A percentile compares a stretch with the other conserved stretches of the same genome.
Evolutionary conservation across 78 protist genomes (phyloP).

Genomic region (Dictyostelium purpureum): DNA sequence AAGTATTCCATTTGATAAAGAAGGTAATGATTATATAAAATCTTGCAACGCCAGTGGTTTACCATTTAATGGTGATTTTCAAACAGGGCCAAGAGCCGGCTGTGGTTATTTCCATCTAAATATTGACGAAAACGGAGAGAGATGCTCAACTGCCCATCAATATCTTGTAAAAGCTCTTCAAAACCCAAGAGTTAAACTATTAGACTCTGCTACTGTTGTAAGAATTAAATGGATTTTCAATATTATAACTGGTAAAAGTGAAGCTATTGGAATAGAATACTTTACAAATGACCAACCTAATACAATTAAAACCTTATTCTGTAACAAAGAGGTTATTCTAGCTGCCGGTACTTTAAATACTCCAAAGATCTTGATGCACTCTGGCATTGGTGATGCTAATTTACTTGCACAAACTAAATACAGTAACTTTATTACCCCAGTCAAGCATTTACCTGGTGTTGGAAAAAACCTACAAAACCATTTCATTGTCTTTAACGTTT

Average conservation of each 20-base stretch:
- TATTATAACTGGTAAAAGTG: neutral
- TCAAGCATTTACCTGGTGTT: constrained; percentile 55
- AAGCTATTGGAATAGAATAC: neutral
- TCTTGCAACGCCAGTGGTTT: constrained; percentile 29
- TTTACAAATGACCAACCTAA: neutral
- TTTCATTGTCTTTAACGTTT: constrained; percentile 19
- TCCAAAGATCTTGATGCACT: constrained; percentile 55
- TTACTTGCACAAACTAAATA: neutral
- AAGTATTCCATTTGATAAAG: constrained; percentile 51
- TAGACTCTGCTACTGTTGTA: neutral
- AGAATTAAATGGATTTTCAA: constrained; percentile 15
- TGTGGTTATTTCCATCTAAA: constrained; percentile 67
- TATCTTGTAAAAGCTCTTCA: neutral
- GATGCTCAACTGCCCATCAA: constrained; percentile 42
- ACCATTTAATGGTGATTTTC: constrained; percentile 35
- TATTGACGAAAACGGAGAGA: constrained; percentile 35
- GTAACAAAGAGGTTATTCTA: constrained; percentile 36
- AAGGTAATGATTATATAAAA: constrained; percentile 12
- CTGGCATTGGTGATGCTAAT: constrained; percentile 62
- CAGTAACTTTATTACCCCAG: neutral
- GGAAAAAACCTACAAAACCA: constrained; percentile 57
- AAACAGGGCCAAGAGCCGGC: constrained; percentile 11
- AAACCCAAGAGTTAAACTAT: neutral
- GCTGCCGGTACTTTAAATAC: constrained; percentile 77
- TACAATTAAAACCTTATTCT: neutral